These are phyloP conservation scores for Lepiota venenata DNA, from an alignment of 768 basidiomycete genomes.

Conservation along the genomic window DNA sequence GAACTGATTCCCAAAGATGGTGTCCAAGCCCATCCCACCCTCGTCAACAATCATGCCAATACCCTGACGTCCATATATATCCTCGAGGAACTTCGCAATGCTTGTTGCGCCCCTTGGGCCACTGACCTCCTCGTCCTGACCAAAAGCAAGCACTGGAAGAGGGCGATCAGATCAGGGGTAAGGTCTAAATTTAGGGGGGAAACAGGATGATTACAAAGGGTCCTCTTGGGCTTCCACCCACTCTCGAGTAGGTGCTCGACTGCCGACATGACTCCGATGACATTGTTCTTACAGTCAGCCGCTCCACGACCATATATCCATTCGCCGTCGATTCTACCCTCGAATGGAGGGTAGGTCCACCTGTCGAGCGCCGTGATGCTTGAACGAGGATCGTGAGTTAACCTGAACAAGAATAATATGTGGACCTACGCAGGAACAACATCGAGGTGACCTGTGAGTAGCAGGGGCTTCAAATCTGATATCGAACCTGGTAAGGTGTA, in stretches of 20 bases:
- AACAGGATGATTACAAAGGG: conserved; percentile 17
- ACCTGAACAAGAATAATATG: not conserved
- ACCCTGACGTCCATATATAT: conserved; percentile 22
- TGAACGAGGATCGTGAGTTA: not conserved
- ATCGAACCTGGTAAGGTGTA: conserved; percentile 22
- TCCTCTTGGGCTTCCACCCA: conserved; percentile 23
- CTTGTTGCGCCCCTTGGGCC: conserved; percentile 25
- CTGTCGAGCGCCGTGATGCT: conserved; percentile 23
- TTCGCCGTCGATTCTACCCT: conserved; percentile 22
- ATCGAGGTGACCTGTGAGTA: conserved; percentile 28
- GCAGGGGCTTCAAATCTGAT: conserved; percentile 21
- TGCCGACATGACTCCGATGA: conserved; percentile 27
- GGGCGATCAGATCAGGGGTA: not conserved
- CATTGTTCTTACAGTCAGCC: conserved; percentile 28
- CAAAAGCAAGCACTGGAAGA: conserved; percentile 25
- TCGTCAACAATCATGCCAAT: conserved; percentile 31
- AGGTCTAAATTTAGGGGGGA: not conserved
- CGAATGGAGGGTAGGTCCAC: conserved; percentile 28
- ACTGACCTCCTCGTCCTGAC: conserved; percentile 31
- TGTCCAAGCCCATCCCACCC: conserved; percentile 26
- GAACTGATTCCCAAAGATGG: conserved; percentile 20
- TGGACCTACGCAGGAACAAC: conserved; percentile 22
- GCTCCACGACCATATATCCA: conserved; percentile 29
- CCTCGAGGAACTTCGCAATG: conserved; percentile 21
- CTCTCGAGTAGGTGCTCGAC: conserved; percentile 23